These are phyloP conservation scores for Annona cherimola DNA, from an alignment of 164 flowering plant species.

Conservation along the genomic window DNA sequence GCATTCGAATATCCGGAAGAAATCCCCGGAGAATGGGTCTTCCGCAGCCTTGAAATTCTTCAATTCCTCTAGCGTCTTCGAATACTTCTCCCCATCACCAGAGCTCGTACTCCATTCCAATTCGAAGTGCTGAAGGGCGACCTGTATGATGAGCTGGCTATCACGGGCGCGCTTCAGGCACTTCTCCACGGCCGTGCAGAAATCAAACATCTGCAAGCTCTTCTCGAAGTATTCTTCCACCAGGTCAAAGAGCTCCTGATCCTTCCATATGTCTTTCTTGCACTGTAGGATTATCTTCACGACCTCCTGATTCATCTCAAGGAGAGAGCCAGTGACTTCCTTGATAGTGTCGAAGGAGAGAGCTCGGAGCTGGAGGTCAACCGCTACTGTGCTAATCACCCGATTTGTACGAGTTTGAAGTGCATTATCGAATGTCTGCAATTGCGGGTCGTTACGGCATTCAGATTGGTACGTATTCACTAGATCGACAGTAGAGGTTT, in stretches of 20 bases:
- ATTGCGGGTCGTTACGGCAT: conserved; percentile 48
- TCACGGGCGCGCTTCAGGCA: conserved; percentile 60
- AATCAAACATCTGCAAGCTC: conserved; percentile 61
- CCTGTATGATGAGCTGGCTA: conserved; percentile 52
- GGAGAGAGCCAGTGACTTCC: conserved; percentile 51
- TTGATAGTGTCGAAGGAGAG: conserved; percentile 62
- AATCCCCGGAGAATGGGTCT: conserved; percentile 68
- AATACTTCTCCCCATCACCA: conserved; percentile 17
- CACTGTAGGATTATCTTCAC: conserved; percentile 49
- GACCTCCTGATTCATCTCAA: conserved; percentile 75
- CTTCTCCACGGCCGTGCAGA: conserved; percentile 59
- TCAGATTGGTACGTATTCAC: conserved; percentile 52
- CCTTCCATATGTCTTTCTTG: conserved; percentile 68
- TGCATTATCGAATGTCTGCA: conserved; percentile 45
- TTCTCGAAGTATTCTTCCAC: conserved; percentile 76
- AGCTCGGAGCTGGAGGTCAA: conserved; percentile 43
- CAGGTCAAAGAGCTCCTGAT: conserved; percentile 43
- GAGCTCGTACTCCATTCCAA: conserved; percentile 21
- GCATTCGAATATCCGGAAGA: conserved; percentile 40
- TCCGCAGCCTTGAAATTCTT: conserved; percentile 54
- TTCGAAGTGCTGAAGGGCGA: conserved; percentile 58
- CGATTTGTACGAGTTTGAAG: conserved; percentile 47
- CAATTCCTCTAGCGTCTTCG: conserved; percentile 48
- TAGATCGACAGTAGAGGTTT: conserved; percentile 5
- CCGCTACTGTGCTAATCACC: conserved; percentile 47